Conservation (phyloP, 1,139 yeast genomes). For the Geotrichum histeridarum region DNA sequence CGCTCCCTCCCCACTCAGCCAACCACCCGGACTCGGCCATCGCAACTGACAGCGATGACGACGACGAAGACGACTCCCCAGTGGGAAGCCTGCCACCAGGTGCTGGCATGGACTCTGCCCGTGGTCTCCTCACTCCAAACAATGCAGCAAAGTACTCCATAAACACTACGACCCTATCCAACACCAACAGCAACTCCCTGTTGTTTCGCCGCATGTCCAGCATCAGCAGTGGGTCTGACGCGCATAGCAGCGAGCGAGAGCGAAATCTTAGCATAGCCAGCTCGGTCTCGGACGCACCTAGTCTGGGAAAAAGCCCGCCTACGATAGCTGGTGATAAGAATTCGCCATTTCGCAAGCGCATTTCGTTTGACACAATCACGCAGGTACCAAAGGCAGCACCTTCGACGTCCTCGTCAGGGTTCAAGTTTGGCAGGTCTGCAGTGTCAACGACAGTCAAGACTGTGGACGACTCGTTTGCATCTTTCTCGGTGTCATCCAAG, state of each 20-base stretch:
- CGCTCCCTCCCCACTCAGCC: neutral
- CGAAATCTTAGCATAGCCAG: neutral
- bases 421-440: constrained; percentile 7
- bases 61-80: neutral
- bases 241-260: neutral
- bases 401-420: neutral
- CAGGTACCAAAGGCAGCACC: constrained; percentile 2
- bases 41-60: neutral
- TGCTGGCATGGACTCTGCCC: neutral
- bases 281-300: neutral
- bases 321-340: neutral
- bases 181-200: constrained; percentile 15
- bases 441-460: constrained; percentile 10
- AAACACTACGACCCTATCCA: constrained; percentile 11
- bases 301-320: neutral
- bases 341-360: constrained; percentile 26
- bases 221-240: neutral
- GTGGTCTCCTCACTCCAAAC: neutral
- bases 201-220: constrained; percentile 9
- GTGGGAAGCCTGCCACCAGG: neutral
- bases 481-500: constrained; percentile 28
- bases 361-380: constrained; percentile 30
- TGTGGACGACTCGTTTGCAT: constrained; percentile 15
- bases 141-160: neutral
- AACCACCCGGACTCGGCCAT: neutral